Evolutionary conservation across 495 filamentous ascomycete species (phyloP), one percentile per base, ranked within the genome.

Genomic region (Xylaria grammica): DNA sequence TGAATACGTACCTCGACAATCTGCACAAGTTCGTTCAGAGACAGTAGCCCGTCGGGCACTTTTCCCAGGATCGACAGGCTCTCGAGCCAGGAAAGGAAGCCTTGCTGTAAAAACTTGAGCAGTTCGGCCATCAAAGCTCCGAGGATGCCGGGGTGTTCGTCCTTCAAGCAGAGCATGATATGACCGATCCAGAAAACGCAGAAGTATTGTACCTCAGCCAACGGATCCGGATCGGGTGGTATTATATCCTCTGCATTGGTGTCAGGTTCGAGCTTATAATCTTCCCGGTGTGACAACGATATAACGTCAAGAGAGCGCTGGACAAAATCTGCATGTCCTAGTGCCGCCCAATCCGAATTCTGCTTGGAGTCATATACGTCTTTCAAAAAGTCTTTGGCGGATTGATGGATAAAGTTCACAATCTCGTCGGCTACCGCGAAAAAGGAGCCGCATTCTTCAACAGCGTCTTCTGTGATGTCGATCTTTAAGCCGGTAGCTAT

Each of bases 381-480:
- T 30, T 56, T 45, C 2, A 81, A 68, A 59, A 72, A 81, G 26
- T 80, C 78, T 52, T 78, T 78, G 17, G 73, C 78, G 29, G 79
- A 82, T 68, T 79, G 74, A 60, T 82, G 75, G 19, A 82, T 74
- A 2, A 77, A 62, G 53, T 66, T 56, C 57, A 83, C 72, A 10
- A 51, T 76, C 15, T 68, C 46, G 15, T 72, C 65, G 7, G 53
- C 73, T 20, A 75, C 34, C 8, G 67, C 70, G 4, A 77, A 65
- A 60, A 77, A 77, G 34, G 75, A 77, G 50, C 70, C 67, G 53
- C 73, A 77, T 30, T 58, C 51, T 27, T 42, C 26, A 4, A 44
- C 53, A 27, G 53, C 53, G 17, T 24, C 4, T 42, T 17, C 11
- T 15, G 17, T 22, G n/a, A 40, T 20, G 0, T 19, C 22, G 5